These are phyloP conservation scores for Venturia carpophila DNA, from an alignment of 2,329 filamentous ascomycete genomes.

Conservation along the genomic window DNA sequence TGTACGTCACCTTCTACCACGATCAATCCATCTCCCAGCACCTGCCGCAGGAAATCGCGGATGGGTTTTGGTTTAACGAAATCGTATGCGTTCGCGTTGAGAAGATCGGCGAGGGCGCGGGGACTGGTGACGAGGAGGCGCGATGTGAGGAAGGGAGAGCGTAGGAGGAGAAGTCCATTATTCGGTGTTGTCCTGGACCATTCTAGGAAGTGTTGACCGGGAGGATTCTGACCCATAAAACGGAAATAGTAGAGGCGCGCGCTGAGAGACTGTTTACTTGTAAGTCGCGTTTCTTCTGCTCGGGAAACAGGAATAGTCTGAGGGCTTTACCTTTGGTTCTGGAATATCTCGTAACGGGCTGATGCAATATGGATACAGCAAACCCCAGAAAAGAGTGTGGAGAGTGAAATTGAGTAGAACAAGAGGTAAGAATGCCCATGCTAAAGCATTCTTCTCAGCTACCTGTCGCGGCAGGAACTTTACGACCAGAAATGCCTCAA, in stretches of 20 bases:
- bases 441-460: background rate
- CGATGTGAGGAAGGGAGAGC: slow-evolving; percentile 33
- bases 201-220: slow-evolving; percentile 28
- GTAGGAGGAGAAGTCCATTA: slow-evolving; percentile 35
- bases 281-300: background rate
- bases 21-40: slow-evolving; percentile 45
- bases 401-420: background rate
- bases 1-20: slow-evolving; percentile 45
- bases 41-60: slow-evolving; percentile 39
- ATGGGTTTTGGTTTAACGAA: slow-evolving; percentile 44
- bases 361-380: slow-evolving; percentile 21
- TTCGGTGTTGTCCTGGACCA: slow-evolving; percentile 34
- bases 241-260: slow-evolving; percentile 30
- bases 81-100: slow-evolving; percentile 47
- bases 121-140: slow-evolving; percentile 34
- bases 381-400: slow-evolving; percentile 9
- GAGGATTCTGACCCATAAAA: slow-evolving; percentile 24
- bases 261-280: slow-evolving; percentile 27
- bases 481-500: background rate
- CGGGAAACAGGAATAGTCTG: background rate
- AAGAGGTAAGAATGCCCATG: background rate
- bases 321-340: slow-evolving; percentile 22
- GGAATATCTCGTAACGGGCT: slow-evolving; percentile 36
- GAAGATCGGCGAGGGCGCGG: slow-evolving; percentile 41
- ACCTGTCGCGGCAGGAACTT: background rate